phyloP scores from a whole-genome alignment of 2,329 filamentous ascomycete genomes.

The Nemania abortiva region DNA sequence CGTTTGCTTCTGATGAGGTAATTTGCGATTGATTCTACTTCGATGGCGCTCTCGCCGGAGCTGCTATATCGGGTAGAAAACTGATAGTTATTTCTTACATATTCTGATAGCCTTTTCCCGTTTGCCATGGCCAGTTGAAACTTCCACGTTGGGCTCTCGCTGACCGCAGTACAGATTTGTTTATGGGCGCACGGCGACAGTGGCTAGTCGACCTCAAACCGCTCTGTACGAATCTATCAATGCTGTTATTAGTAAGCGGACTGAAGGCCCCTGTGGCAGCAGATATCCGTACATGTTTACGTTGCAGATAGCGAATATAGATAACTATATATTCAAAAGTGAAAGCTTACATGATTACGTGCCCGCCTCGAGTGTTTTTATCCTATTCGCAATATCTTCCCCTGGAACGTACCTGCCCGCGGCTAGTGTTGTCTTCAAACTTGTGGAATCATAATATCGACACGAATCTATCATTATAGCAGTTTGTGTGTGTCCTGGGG shows the following conservation, averaged over 20 bases:
- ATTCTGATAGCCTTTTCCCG: constrained; percentile 77
- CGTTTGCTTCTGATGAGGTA: constrained; percentile 80
- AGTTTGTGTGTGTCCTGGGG: not conserved
- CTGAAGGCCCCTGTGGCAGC: not conserved
- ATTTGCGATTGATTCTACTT: constrained; percentile 97
- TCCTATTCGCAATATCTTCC: not conserved
- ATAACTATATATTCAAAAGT: not conserved
- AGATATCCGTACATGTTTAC: not conserved
- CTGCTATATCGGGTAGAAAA: constrained; percentile 78
- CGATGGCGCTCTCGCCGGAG: constrained; percentile 93
- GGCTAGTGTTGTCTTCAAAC: not conserved
- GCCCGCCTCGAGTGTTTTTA: not conserved
- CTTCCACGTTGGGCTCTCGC: constrained; percentile 6
- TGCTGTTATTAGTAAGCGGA: not conserved
- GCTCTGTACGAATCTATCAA: not conserved
- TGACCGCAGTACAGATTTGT: constrained; percentile 29
- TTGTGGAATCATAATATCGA: not conserved
- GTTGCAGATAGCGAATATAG: constrained; percentile 5
- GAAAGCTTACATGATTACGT: not conserved
- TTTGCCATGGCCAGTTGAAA: constrained; percentile 4
- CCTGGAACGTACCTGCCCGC: not conserved
- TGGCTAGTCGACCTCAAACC: not conserved
- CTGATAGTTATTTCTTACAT: constrained; percentile 99
- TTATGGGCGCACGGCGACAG: not conserved
- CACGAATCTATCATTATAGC: not conserved